Evolutionary conservation across 768 basidiomycete species (phyloP), one percentile per base, ranked within the genome.

Genomic region (Cyclocybe cylindracea): DNA sequence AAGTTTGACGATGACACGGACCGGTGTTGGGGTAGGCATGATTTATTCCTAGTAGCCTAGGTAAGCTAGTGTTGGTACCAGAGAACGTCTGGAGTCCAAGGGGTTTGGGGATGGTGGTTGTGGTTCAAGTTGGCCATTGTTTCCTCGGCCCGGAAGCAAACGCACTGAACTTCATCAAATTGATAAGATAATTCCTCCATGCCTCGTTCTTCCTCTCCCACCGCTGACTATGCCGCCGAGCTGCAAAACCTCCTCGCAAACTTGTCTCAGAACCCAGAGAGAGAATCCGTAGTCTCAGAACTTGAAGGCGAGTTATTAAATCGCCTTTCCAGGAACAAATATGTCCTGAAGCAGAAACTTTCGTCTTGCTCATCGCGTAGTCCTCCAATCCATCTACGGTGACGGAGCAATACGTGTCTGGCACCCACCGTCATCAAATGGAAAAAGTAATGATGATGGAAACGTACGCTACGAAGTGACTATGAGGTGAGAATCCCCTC

Each of bases 341-440:
- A 9, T 16, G 37, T 38, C 34, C 46, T 34, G 49, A 24, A 47
- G 41, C 43, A 44, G 24, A 46, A 48, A 13, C 33, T 47, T 39
- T 29, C 16, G 8, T n/a, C n/a, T 42, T 10, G 5, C n/a, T 10
- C 10, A 19, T 39, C 32, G 39, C 39, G 54, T 61, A 87, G 91
- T 88, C 11, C 70, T 93, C n/a, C 86, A 84, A 64, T 89, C 89
- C 19, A 93, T 93, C 59, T 93, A 92, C 60, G 90, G 89, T 38
- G 82, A 86, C 7, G 71, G 80, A 38, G 75, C 85, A 10, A 73
- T 92, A 36, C 74, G 71, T n/a, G 66, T 83, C 32, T 91, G 85
- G 84, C 71, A 66, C 44, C 72, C 77, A 29, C 59, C 72, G 24
- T 47, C 60, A 55, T 50, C 56, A 51, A 50, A 61, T 54, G 55